Percentiles rank a stretch among this genome's conserved stretches.
phyloP scores from a whole-genome alignment of 1,284 basidiomycete species.

The Naganishia sp. region DNA sequence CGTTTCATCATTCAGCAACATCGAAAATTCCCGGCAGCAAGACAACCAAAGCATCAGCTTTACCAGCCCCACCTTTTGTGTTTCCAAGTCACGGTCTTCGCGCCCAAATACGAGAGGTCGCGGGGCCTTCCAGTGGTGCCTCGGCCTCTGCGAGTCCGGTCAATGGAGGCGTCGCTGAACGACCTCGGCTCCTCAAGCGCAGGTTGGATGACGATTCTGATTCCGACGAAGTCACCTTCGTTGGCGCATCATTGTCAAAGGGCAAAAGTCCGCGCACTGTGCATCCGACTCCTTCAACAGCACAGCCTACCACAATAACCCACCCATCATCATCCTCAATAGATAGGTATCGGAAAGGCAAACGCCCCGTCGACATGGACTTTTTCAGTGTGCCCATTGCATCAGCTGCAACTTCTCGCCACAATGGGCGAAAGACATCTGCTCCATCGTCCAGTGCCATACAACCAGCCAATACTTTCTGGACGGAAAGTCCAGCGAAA shows the following conservation, averaged over 20 bases:
- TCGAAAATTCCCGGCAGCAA: not conserved
- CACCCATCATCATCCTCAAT: slow-evolving; percentile 3
- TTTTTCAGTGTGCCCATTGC: slow-evolving; percentile 21
- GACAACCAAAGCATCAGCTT: not conserved
- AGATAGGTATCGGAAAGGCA: not conserved
- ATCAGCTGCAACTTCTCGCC: slow-evolving; percentile 1
- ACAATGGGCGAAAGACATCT: not conserved
- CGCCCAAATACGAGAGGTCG: slow-evolving; percentile 5
- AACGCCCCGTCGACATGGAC: slow-evolving; percentile 23
- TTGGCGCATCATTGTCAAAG: slow-evolving; percentile 6
- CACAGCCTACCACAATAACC: slow-evolving; percentile 1
- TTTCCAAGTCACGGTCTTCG: slow-evolving; percentile 6
- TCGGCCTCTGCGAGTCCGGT: not conserved
- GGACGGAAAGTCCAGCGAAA: not conserved
- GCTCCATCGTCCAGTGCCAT: not conserved
- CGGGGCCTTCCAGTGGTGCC: not conserved
- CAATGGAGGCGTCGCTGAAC: not conserved
- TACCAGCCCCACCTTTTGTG: slow-evolving; percentile 12
- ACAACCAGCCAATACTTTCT: not conserved
- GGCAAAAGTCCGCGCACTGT: not conserved
- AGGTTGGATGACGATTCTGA: slow-evolving; percentile 7
- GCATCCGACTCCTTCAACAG: not conserved
- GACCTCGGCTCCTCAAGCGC: not conserved
- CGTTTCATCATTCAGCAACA: slow-evolving; percentile 14
- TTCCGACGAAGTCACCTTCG: slow-evolving; percentile 19